Conservation (phyloP, 495 filamentous ascomycete species). For the Aspergillus homomorphus region DNA sequence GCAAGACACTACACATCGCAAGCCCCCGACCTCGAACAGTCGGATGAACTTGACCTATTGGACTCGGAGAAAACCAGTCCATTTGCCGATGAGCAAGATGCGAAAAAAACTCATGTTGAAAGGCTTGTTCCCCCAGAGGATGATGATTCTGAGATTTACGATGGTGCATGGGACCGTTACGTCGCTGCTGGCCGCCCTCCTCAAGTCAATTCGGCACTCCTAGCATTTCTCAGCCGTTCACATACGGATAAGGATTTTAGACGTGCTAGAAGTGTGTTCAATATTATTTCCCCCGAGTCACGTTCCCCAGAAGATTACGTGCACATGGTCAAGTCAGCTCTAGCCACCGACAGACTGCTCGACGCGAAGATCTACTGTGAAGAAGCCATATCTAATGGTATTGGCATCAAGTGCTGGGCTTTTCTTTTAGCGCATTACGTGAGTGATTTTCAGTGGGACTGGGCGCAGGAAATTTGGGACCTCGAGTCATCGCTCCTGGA, state of each 20-base stretch:
- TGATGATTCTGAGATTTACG: conserved; percentile 19
- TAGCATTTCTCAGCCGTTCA: conserved; percentile 40
- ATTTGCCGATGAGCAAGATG: neutral
- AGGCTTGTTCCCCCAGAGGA: conserved; percentile 15
- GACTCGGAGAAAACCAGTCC: neutral
- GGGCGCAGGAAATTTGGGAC: conserved; percentile 19
- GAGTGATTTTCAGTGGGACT: conserved; percentile 35
- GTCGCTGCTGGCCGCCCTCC: conserved; percentile 27
- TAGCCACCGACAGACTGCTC: conserved; percentile 13
- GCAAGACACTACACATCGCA: conserved; percentile 32
- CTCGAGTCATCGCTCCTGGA: conserved; percentile 10
- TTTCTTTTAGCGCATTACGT: conserved; percentile 33
- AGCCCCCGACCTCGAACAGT: conserved; percentile 15
- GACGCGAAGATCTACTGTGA: conserved; percentile 30
- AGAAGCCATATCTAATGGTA: conserved; percentile 26
- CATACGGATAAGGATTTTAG: conserved; percentile 29
- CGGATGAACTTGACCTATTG: neutral
- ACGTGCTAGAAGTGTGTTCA: conserved; percentile 42
- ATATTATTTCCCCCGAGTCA: conserved; percentile 28
- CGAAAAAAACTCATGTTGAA: conserved; percentile 17
- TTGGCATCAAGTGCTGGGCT: conserved; percentile 21
- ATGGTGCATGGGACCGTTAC: conserved; percentile 39
- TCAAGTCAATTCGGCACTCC: conserved; percentile 28
- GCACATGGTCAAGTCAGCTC: conserved; percentile 29
- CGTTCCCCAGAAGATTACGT: conserved; percentile 39